Evolutionary conservation across 257 asterid species (phyloP).

Genomic region (Plantago major): DNA sequence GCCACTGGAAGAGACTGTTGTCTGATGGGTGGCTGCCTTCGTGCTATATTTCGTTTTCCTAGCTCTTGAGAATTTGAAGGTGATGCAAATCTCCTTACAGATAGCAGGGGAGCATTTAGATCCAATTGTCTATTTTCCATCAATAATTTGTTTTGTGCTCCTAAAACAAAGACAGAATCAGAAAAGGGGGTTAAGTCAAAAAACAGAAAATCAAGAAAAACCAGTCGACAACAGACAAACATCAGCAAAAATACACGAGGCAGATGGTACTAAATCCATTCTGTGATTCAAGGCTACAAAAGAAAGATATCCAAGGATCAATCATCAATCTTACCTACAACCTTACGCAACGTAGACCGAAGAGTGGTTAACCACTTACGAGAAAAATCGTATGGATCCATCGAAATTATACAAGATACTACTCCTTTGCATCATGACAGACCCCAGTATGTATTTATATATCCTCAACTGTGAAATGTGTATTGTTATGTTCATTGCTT

Average conservation of each 20-base stretch:
- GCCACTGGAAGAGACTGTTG: constrained; percentile 43
- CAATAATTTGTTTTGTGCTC: constrained; percentile 6
- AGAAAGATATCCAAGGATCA: too few species aligned
- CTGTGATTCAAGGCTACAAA: too few species aligned
- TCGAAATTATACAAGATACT: neutral
- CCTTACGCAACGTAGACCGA: constrained; percentile 13
- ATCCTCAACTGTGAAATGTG: neutral
- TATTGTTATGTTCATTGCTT: constrained; percentile 13
- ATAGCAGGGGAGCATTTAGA: constrained; percentile 75
- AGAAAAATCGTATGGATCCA: constrained; percentile 14
- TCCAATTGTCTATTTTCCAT: constrained; percentile 81
- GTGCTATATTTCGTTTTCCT: constrained; percentile 31
- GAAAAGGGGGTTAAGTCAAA: neutral
- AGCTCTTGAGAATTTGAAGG: constrained; percentile 39
- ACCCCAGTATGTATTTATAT: neutral
- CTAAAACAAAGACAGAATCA: constrained; percentile 9
- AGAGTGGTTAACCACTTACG: constrained; percentile 17
- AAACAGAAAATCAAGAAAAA: neutral
- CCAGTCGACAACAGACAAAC: neutral
- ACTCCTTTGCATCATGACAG: neutral
- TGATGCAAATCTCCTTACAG: constrained; percentile 59
- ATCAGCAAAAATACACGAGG: too few species aligned
- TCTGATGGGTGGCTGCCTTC: constrained; percentile 32
- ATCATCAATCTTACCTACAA: constrained; percentile 16
- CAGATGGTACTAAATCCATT: too few species aligned